phyloP scores from a whole-genome alignment of 306 rosid genomes.

The Vigna unguiculata region DNA sequence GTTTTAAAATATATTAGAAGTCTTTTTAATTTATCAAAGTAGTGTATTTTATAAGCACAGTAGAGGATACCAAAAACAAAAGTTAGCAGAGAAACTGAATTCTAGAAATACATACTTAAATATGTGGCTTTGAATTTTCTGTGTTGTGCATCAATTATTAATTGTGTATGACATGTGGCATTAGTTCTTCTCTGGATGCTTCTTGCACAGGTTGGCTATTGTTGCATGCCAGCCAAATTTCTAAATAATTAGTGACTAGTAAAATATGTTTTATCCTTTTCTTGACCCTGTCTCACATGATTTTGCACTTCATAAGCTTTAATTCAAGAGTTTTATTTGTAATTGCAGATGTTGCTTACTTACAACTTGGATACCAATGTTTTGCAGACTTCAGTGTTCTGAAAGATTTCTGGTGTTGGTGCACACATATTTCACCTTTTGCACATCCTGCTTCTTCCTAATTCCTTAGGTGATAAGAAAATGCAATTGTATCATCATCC shows the following conservation, averaged over 20 bases:
- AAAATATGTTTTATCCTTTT: conserved; percentile 24
- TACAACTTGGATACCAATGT: conserved; percentile 36
- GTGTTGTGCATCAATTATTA: background rate
- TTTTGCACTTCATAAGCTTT: conserved; percentile 18
- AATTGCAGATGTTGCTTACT: conserved; percentile 3
- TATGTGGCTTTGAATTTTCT: conserved; percentile 10
- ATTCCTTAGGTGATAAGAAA: conserved; percentile 43
- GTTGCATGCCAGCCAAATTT: conserved; percentile 19
- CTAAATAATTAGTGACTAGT: background rate
- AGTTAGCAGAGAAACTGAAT: too few relatives aligned
- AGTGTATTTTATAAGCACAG: too few relatives aligned
- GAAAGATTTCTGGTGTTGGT: conserved; percentile 39
- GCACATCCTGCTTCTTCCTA: conserved; percentile 25
- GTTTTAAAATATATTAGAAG: too few relatives aligned
- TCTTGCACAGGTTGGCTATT: conserved; percentile 9
- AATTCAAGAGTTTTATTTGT: background rate
- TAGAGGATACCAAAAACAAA: too few relatives aligned
- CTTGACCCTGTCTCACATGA: background rate
- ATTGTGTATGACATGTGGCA: background rate
- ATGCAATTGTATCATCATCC: conserved; percentile 99
- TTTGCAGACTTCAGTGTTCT: conserved; percentile 49
- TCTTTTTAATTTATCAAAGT: too few relatives aligned
- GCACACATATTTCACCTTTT: conserved; percentile 27
- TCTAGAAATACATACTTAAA: conserved; percentile 26
- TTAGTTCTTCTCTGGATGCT: conserved; percentile 16